A percentile compares a stretch with the other conserved stretches of the same genome.
These are phyloP conservation scores for Auricularia cornea DNA, from an alignment of 768 basidiomycete genomes.

Conservation along the genomic window DNA sequence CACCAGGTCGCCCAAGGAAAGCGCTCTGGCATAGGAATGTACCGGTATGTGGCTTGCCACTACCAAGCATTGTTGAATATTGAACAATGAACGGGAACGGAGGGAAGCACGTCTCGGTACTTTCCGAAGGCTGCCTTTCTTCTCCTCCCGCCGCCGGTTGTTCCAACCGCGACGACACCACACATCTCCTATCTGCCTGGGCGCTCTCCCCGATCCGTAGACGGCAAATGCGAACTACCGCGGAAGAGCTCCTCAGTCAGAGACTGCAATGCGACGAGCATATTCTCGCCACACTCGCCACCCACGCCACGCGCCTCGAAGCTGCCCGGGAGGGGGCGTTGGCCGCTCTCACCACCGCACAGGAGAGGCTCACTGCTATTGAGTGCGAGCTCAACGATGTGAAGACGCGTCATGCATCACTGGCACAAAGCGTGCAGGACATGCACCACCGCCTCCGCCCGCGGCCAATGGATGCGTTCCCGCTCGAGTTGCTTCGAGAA, in stretches of 20 bases:
- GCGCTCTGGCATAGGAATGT: too few relatives aligned
- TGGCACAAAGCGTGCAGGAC: background rate
- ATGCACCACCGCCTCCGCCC: background rate
- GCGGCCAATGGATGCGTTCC: background rate
- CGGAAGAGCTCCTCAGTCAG: background rate
- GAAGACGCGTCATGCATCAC: background rate
- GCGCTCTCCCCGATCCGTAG: too few relatives aligned
- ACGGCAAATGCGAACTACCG: background rate
- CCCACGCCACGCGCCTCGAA: background rate
- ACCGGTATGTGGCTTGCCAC: too few relatives aligned
- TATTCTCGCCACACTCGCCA: background rate
- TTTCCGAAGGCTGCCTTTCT: too few relatives aligned
- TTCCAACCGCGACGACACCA: too few relatives aligned
- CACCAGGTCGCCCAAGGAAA: too few relatives aligned
- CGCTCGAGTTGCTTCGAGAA: background rate
- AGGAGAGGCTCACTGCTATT: background rate
- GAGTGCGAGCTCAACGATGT: background rate
- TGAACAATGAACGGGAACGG: too few relatives aligned
- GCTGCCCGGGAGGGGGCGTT: background rate
- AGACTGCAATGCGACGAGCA: background rate
- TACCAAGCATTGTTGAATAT: too few relatives aligned
- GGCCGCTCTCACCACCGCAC: background rate
- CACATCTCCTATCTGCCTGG: too few relatives aligned
- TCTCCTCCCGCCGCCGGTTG: too few relatives aligned
- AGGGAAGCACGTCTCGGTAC: too few relatives aligned